These are phyloP conservation scores for Kodamaea kaohsiungensis DNA, from an alignment of 805 yeast species.

Conservation along the genomic window DNA sequence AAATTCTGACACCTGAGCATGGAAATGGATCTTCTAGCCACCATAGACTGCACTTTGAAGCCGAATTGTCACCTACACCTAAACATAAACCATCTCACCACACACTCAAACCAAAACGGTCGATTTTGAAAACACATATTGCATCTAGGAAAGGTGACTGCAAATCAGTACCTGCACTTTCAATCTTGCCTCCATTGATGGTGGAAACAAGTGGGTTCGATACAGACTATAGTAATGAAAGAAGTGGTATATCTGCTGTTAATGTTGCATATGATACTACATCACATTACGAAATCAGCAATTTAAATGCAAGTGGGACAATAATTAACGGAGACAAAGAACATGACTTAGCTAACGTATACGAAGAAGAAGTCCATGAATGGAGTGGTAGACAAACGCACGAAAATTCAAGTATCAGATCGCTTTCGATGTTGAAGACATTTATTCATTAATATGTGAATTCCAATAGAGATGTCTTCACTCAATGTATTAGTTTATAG, in stretches of 20 bases:
- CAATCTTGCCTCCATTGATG: not conserved
- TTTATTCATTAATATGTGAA: not conserved
- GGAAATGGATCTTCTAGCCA: not conserved
- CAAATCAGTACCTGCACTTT: not conserved
- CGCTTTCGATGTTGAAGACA: constrained; percentile 3
- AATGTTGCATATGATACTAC: constrained; percentile 15
- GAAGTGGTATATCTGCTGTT: constrained; percentile 15
- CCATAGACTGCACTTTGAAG: not conserved
- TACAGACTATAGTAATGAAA: constrained; percentile 8
- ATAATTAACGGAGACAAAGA: constrained; percentile 7
- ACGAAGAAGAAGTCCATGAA: not conserved
- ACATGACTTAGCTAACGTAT: not conserved
- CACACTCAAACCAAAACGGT: constrained; percentile 39
- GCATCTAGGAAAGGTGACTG: not conserved
- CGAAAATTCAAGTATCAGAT: constrained; percentile 5
- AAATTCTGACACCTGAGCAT: not conserved
- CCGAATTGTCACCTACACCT: constrained; percentile 34
- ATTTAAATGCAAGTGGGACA: constrained; percentile 14
- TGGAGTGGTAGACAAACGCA: not conserved
- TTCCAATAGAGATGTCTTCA: not conserved
- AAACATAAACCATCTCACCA: constrained; percentile 46
- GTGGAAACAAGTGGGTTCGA: not conserved
- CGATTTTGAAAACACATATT: constrained; percentile 35
- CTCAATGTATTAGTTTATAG: not conserved
- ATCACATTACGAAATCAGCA: constrained; percentile 8